Base-by-base conservation (phyloP, 371 early-diverging fungal genomes). In the Coemansia sp. region DNA sequence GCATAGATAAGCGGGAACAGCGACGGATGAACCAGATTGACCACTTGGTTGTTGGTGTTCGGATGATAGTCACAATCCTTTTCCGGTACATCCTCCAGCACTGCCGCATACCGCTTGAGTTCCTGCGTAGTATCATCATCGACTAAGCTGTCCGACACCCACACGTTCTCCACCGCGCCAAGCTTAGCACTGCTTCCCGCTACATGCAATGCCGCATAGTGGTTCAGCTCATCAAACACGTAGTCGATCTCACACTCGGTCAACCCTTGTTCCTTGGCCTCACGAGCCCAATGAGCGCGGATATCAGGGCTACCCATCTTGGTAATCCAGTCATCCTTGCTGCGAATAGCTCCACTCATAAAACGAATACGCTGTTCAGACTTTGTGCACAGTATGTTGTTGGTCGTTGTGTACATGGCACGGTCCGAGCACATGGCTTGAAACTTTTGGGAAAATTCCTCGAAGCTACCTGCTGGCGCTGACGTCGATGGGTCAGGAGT, bases 21-120 rank as follows among this genome's bases (percentile, higher is more conserved):
- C n/a, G 89, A 88, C 12, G 89, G 89, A 55, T 89, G 87, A 2
- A 89, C 83, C 4, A 89, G 71, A 50, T 89, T 87, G 12, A 87
- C 77, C 20, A 86, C 88, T 58, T 84, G 81, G 11, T 80, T 63
- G 65, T 86, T 75, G 23, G 84, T 80, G 0, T 82, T 80, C 1
- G 83, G 83, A 68, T 87, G 87, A 81, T 82, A 87, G 64, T 86
- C 86, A 69, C 77, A 64, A 20, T 52, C 48, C 8, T 54, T 47
- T 3, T 75, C 82, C 0, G 84, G 77, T 8, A 79, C 68, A 18
- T 79, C 62, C 23, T 70, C 79, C 28, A 85, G 67, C 7, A 73
- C 78, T 0, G 64, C 58, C 8, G 77, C 80, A 39, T 72, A 62
- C 6, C 42, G 56, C 44, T 74, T 25, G 9, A 84, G 60, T 18